Percentiles rank a stretch among this genome's conserved stretches.
Evolutionary conservation across 2,329 filamentous ascomycete genomes (phyloP).

Genomic region (Gaeumannomyces tritici): DNA sequence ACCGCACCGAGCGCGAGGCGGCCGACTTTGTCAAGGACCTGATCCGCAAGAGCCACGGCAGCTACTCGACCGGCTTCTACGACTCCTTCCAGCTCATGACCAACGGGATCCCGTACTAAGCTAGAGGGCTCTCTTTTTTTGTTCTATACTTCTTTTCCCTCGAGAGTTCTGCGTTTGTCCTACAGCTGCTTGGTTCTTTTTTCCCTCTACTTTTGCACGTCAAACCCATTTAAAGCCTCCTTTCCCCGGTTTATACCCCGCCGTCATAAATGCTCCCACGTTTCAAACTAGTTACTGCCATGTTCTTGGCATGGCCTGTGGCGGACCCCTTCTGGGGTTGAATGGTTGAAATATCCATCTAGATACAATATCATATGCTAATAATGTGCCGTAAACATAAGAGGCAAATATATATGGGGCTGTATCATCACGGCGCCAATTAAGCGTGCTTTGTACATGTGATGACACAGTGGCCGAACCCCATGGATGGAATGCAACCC

Average conservation of each 20-base stretch:
- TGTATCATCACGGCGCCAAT: too few relatives aligned
- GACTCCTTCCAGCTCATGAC: constrained; percentile 97
- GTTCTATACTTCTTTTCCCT: neutral
- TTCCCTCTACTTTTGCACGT: too few relatives aligned
- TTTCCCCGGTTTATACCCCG: too few relatives aligned
- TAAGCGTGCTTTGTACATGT: too few relatives aligned
- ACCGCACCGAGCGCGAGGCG: constrained; percentile 84
- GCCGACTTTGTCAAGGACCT: constrained; percentile 88
- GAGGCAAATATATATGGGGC: neutral
- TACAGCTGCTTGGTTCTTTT: too few relatives aligned
- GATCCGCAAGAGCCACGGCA: constrained; percentile 82
- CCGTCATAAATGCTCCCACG: too few relatives aligned
- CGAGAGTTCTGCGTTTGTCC: neutral
- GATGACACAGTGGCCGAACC: too few relatives aligned
- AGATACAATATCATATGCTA: neutral
- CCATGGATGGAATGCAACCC: too few relatives aligned
- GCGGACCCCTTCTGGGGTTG: neutral
- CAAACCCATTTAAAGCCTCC: too few relatives aligned
- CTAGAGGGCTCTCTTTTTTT: neutral
- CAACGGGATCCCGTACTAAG: constrained; percentile 89
- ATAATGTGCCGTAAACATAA: neutral
- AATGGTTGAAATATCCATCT: neutral
- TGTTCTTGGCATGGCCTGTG: too few relatives aligned
- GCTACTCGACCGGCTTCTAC: constrained; percentile 87
- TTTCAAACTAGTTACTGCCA: too few relatives aligned